Evolutionary conservation across 352 stramenopile species (phyloP).

Genomic region (Pythium vanterpoolii): DNA sequence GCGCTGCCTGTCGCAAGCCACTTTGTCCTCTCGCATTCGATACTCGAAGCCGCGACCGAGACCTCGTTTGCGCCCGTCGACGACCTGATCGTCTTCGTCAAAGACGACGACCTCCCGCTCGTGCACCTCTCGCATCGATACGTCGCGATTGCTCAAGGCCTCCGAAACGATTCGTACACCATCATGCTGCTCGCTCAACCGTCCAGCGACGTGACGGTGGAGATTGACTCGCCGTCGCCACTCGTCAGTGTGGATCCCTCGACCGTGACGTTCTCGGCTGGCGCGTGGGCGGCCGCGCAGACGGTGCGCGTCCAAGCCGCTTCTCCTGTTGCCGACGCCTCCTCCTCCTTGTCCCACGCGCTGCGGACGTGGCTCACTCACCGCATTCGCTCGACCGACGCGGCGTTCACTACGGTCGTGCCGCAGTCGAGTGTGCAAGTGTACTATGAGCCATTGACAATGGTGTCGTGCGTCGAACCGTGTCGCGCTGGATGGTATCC

Average conservation of each 20-base stretch:
- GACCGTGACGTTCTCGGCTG: conserved; percentile 35
- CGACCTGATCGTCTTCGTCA: conserved; percentile 36
- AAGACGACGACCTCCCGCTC: conserved; percentile 51
- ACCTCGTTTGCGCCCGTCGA: conserved; percentile 32
- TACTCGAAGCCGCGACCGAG: conserved; percentile 30
- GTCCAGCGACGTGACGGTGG: conserved; percentile 31
- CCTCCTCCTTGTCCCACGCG: neutral
- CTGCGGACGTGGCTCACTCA: conserved; percentile 32
- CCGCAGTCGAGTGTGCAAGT: conserved; percentile 44
- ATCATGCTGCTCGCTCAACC: conserved; percentile 45
- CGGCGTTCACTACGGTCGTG: conserved; percentile 34
- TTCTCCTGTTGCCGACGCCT: no score
- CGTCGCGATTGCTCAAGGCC: conserved; percentile 37
- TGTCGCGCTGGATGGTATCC: conserved; percentile 57
- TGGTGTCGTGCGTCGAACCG: conserved; percentile 41
- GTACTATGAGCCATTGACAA: conserved; percentile 49
- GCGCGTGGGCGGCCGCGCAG: conserved; percentile 35
- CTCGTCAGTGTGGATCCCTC: conserved; percentile 31
- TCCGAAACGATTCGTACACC: conserved; percentile 52
- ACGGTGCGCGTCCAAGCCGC: conserved; percentile 26
- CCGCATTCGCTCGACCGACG: conserved; percentile 33
- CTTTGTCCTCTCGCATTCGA: conserved; percentile 33
- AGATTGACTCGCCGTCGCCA: conserved; percentile 19
- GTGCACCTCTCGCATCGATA: conserved; percentile 51
- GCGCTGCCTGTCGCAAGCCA: conserved; percentile 14